phyloP scores from a whole-genome alignment of 2,329 filamentous ascomycete genomes.

The Cyanodermella asteris region DNA sequence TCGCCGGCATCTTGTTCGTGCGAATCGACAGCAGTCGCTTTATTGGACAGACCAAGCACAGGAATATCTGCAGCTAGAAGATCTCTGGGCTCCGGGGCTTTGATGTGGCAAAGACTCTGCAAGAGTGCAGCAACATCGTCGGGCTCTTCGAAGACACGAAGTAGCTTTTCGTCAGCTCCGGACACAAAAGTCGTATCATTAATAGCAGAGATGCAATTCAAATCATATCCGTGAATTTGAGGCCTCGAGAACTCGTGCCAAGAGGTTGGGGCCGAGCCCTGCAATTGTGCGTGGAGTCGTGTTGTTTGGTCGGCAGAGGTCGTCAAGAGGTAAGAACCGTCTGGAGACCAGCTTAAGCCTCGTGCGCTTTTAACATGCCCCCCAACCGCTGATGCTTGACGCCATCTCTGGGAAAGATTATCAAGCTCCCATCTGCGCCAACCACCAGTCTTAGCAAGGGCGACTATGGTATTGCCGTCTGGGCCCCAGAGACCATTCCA shows the following conservation, averaged over 20 bases:
- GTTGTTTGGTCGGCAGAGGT: conserved; percentile 88
- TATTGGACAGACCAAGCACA: conserved; percentile 86
- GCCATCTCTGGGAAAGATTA: conserved; percentile 42
- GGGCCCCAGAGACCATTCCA: conserved; percentile 92
- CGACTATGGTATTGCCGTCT: conserved; percentile 49
- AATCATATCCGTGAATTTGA: conserved; percentile 93
- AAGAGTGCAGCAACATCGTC: conserved; percentile 61
- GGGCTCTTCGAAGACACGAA: conserved; percentile 84
- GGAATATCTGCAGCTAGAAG: conserved; percentile 87
- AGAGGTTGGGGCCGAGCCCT: conserved; percentile 27
- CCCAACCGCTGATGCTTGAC: conserved; percentile 52
- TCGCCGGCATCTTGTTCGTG: conserved; percentile 10
- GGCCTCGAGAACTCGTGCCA: conserved; percentile 95
- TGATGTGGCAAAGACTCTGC: conserved; percentile 41
- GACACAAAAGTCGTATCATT: conserved; percentile 62
- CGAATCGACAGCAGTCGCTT: conserved; percentile 29
- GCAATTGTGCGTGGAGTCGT: conserved; percentile 65
- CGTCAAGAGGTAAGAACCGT: conserved; percentile 66
- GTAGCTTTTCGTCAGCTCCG: conserved; percentile 91
- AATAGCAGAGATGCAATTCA: conserved; percentile 77
- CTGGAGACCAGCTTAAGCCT: conserved; percentile 62
- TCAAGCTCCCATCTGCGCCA: conserved; percentile 72
- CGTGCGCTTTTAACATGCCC: conserved; percentile 70
- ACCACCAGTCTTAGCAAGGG: conserved; percentile 74
- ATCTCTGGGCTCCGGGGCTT: conserved; percentile 14